Percentiles rank a stretch among this genome's conserved stretches.
phyloP scores from a whole-genome alignment of 2,329 filamentous ascomycete genomes.

The Colletotrichum sp. region DNA sequence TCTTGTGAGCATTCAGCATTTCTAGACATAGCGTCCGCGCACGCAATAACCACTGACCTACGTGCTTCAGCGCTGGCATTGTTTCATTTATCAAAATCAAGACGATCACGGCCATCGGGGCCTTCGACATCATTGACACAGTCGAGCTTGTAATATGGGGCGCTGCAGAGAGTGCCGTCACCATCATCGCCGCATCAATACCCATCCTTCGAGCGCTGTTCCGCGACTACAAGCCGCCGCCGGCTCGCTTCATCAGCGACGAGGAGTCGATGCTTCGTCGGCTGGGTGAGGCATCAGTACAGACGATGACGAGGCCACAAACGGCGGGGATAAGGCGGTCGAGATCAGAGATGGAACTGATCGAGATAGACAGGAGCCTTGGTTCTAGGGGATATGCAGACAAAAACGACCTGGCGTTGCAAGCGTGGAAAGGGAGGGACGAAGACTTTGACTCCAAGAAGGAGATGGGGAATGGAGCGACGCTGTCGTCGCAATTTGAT shows the following conservation, averaged over 20 bases:
- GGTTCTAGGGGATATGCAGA: neutral
- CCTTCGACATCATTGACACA: conserved; percentile 25
- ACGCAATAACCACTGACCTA: neutral
- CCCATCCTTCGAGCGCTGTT: conserved; percentile 35
- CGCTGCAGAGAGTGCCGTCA: conserved; percentile 29
- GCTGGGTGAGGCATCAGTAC: neutral
- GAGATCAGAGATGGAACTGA: neutral
- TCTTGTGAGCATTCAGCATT: conserved; percentile 35
- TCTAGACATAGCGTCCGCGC: neutral
- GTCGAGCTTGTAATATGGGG: conserved; percentile 32
- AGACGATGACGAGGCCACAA: neutral
- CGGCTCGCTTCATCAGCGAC: neutral
- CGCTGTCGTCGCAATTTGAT: neutral
- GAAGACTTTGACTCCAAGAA: neutral
- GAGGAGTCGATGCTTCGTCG: conserved; percentile 10
- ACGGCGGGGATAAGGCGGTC: neutral
- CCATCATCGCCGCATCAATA: conserved; percentile 37
- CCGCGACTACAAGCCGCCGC: neutral
- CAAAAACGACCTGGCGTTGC: neutral
- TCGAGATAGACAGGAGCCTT: neutral
- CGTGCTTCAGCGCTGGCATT: conserved; percentile 30
- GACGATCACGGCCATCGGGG: conserved; percentile 26
- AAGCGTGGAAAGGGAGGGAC: neutral
- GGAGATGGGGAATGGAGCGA: neutral
- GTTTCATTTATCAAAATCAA: conserved; percentile 35